Evolutionary conservation across 2,329 filamentous ascomycete genomes (phyloP), one percentile per base, ranked within the genome.

Genomic region (Stemphylium beticola): DNA sequence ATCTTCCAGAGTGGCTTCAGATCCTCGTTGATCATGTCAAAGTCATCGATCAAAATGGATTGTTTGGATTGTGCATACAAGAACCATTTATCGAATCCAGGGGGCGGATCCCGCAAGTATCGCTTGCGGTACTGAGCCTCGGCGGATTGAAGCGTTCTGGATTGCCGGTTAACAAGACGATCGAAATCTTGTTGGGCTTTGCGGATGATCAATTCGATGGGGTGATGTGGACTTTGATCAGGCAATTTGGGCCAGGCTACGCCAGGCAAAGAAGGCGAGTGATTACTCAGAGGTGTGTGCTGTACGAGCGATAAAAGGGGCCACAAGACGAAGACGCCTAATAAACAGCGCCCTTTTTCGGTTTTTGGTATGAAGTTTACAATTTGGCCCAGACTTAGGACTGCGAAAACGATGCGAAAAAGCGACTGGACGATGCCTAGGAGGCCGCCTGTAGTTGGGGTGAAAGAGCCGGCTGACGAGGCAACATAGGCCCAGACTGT

Each of bases 21-120:
- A 0, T 67, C 55, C 0, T 77, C 53, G 36, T 76, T 65, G 2
- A 84, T 79, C 0, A 62, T 70, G 34, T 83, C 78, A 24, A 80
- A 83, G 2, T 83, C 78, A 52, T 83, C 81, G 29, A 83, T 81
- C n/a, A 83, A 73, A 0, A 72, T 71, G 0, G 80, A 82, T 2
- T 76, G 29, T 1, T 79, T 66, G 0, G 60, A 57, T 1, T 61
- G 44, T 0, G 81, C 80, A 42, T 75, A 82, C 1, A 73, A 58
- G 18, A 74, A 80, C 82, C 81, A 84, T 3, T 57, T 66, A 1
- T 78, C 65, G 26, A 83, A 83, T 0, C 82, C 81, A 0, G 70
- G 66, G 0, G 82, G 82, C 0, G 81, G 81, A 0, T 77, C 69
- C 1, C 75, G 61, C 0, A 55, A 57, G 50, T 83, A 82, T 17